Conservation (phyloP, 306 rosid species). For the Prunus padus region DNA sequence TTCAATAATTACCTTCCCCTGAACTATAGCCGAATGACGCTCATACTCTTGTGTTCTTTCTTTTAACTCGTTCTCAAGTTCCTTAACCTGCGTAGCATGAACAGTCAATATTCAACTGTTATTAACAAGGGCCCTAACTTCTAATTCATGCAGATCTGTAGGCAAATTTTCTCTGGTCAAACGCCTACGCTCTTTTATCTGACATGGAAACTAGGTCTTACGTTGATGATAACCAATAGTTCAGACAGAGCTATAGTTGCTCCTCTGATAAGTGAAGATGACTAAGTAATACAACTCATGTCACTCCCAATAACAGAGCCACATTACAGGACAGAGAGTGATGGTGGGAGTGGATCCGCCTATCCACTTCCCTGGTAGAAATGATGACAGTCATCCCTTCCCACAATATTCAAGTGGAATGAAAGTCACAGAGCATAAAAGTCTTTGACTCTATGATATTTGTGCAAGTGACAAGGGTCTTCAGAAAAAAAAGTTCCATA, state of each 20-base stretch:
- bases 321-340: neutral
- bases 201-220: neutral
- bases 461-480: neutral
- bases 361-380: too few species aligned
- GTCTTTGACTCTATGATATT: neutral
- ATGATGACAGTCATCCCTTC: neutral
- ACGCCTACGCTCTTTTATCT: neutral
- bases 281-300: neutral
- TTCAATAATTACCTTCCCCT: slow-evolving; percentile 7
- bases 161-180: neutral
- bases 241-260: neutral
- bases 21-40: neutral
- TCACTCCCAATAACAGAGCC: neutral
- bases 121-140: neutral
- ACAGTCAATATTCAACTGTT: neutral
- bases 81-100: slow-evolving; percentile 20
- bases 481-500: neutral
- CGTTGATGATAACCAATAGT: neutral
- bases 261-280: neutral
- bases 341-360: too few species aligned
- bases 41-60: slow-evolving; percentile 14
- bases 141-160: neutral
- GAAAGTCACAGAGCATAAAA: neutral
- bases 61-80: slow-evolving; percentile 19
- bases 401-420: neutral